These are phyloP conservation scores for Hypoxylon sp. DNA, from an alignment of 2,329 filamentous ascomycete species.

Conservation along the genomic window DNA sequence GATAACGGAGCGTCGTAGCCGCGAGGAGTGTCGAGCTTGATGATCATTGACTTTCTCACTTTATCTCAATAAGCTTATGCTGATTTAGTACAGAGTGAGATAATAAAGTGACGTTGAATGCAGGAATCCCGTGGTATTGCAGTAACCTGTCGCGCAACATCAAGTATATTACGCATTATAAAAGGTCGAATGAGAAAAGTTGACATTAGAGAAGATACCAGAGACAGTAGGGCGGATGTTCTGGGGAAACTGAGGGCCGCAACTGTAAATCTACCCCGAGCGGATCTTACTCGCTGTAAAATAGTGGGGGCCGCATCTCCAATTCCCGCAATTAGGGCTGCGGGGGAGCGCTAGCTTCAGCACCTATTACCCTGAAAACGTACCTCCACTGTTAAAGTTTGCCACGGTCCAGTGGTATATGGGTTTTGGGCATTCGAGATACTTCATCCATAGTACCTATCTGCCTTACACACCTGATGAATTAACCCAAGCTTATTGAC, in stretches of 20 bases:
- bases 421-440: constrained; percentile 18
- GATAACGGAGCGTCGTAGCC: constrained; percentile 25
- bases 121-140: constrained; percentile 9
- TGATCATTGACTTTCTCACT: constrained; percentile 10
- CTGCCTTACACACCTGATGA: too few relatives aligned
- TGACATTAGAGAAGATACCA: constrained; percentile 6
- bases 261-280: constrained; percentile 28
- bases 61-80: constrained; percentile 12
- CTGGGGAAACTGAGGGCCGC: too few relatives aligned
- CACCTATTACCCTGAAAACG: not conserved
- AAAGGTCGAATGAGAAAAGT: constrained; percentile 4
- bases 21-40: constrained; percentile 1
- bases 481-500: not conserved
- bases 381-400: not conserved
- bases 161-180: constrained; percentile 35
- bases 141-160: not conserved
- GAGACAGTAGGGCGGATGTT: not conserved
- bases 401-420: not conserved
- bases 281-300: constrained; percentile 13
- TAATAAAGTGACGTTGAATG: not conserved
- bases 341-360: constrained; percentile 27
- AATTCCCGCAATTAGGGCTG: constrained; percentile 40
- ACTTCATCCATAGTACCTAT: constrained; percentile 28
- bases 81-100: not conserved
- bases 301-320: constrained; percentile 13